Base-by-base conservation (phyloP, 257 asterid species). In the Penstemon barbatus region DNA sequence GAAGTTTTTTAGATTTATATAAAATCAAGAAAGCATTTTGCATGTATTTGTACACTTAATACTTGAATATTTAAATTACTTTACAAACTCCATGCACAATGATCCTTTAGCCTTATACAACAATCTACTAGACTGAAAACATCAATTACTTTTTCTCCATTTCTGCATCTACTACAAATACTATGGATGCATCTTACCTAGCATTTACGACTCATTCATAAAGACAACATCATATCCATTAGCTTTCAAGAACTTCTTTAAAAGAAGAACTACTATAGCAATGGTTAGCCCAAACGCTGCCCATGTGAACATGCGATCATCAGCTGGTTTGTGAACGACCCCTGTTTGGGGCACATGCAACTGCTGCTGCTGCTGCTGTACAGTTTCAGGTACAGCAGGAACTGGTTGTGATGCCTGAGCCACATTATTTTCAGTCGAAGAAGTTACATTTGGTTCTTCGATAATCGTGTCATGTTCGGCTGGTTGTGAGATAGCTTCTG, bases 161-260 rank as follows among this genome's bases (percentile, higher is more conserved):
- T 49, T 49, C 54, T 10, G 54, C 19, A 49, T 12, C 3, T 10
- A 49, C 11, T 46, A 46, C 51, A 44, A 2, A 41, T 43, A 62
- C 43, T 44, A 42, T 37, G 44, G 44, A 49, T 1, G 68, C 52
- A 52, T 42, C 38, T 13, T 54, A 71, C 70, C 62, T 4, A 8
- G 8, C 18, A 57, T 60, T 73, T 74, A 83, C 18, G 96, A 89
- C 80, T 86, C 91, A 37, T 86, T 87, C 75, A 80, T 79, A 71
- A 87, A 92, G 63, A 87, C 82, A 45, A 92, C 85, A 43, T 90
- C 89, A 8, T 89, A 75, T 45, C 97, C 96, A 36, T 83, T 84
- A 55, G 97, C 90, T 83, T 86, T 92, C 84, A 92, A 74, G 76
- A 85, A 89, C 80, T 89, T 92, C 88, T 89, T 92, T 80, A 92